Percentiles rank a stretch among this genome's conserved stretches.
These are phyloP conservation scores for Volvox carteri DNA, from an alignment of 163 green algal species.

Conservation along the genomic window DNA sequence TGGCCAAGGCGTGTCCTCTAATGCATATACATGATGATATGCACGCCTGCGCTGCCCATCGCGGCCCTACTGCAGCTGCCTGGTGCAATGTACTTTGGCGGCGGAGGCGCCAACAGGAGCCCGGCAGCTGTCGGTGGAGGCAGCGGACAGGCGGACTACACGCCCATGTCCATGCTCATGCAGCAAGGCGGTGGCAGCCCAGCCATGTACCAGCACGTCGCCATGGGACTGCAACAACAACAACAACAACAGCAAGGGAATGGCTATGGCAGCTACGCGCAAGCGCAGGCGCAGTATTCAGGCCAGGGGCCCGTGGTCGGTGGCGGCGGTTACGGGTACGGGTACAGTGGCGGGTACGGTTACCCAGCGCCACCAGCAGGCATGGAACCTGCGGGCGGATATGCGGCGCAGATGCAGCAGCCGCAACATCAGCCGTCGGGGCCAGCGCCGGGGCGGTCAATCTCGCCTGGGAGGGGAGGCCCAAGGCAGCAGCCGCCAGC, in stretches of 20 bases:
- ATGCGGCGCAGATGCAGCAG: constrained; percentile 9
- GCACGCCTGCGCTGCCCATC: not conserved
- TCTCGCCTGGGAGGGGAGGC: constrained; percentile 8
- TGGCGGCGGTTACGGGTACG: constrained; percentile 19
- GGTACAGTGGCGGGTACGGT: constrained; percentile 36
- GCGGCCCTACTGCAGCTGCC: not conserved
- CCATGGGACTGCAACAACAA: constrained; percentile 48
- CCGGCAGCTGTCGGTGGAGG: not conserved
- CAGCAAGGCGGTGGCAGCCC: constrained; percentile 15
- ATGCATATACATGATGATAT: too few relatives aligned
- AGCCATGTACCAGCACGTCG: constrained; percentile 29
- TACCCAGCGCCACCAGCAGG: not conserved
- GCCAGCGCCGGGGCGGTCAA: not conserved
- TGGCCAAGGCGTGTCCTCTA: too few relatives aligned
- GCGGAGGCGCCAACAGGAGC: not conserved
- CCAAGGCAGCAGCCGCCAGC: not conserved
- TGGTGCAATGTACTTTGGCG: constrained; percentile 43
- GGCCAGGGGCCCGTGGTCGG: not conserved
- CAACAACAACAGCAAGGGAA: constrained; percentile 41
- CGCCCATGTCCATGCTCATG: not conserved
- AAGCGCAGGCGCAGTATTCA: not conserved
- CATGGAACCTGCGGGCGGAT: constrained; percentile 19
- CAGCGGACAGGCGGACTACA: not conserved
- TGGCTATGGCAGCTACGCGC: constrained; percentile 9
- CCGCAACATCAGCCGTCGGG: not conserved